Evolutionary conservation across 331 rosid species (phyloP).

Genomic region (Malus hybrid): DNA sequence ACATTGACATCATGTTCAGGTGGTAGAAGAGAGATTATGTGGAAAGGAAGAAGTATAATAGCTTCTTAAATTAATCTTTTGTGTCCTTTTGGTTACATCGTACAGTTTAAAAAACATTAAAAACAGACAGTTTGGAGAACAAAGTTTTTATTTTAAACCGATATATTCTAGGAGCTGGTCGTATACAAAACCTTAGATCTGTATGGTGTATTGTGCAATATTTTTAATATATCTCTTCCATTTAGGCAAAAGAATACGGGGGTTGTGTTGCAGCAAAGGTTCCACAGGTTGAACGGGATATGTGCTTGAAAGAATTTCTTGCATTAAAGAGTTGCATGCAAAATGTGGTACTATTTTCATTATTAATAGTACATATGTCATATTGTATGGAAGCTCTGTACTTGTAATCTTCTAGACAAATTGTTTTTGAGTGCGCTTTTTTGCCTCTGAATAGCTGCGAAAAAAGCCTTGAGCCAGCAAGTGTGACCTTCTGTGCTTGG

Average conservation of each 20-base stretch:
- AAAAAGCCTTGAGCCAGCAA: conserved; percentile 42
- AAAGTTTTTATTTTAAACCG: not conserved
- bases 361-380: not conserved
- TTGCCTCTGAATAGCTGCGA: conserved; percentile 44
- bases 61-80: not conserved
- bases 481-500: conserved; percentile 14
- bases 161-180: not conserved
- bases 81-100: not conserved
- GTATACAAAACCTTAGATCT: conserved; percentile 2
- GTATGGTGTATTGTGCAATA: not conserved
- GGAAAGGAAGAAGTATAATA: not conserved
- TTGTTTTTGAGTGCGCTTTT: not conserved
- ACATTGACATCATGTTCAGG: not conserved
- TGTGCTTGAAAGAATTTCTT: conserved; percentile 80
- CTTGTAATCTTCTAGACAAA: not conserved
- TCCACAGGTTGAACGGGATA: conserved; percentile 83
- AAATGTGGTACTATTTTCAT: conserved; percentile 41
- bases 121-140: not conserved
- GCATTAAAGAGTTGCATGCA: conserved; percentile 86
- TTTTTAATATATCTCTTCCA: conserved; percentile 3
- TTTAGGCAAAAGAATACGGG: conserved; percentile 78
- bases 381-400: conserved; percentile 1
- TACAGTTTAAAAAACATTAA: not conserved
- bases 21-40: not conserved
- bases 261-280: conserved; percentile 84